These are phyloP conservation scores for Phialophora expanda DNA, from an alignment of 2,329 filamentous ascomycete genomes.

Conservation along the genomic window DNA sequence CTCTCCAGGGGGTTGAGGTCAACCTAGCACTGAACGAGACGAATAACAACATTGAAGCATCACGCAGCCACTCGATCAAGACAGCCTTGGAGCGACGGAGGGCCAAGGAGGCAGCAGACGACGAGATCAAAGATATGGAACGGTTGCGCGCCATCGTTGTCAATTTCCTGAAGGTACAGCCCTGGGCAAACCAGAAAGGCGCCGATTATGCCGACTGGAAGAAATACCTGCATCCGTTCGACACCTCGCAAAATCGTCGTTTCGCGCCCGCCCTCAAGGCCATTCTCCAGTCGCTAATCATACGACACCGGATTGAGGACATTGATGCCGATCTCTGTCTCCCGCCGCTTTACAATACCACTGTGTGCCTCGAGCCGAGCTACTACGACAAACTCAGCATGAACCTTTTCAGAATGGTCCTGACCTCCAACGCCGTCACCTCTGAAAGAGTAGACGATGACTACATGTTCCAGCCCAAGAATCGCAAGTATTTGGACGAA, in stretches of 20 bases:
- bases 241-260: constrained; percentile 59
- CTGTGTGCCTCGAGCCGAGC: constrained; percentile 77
- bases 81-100: constrained; percentile 34
- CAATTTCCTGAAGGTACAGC: constrained; percentile 75
- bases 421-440: constrained; percentile 85
- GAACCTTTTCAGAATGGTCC: constrained; percentile 82
- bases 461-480: constrained; percentile 84
- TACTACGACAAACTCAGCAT: constrained; percentile 82
- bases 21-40: constrained; percentile 55
- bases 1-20: constrained; percentile 76
- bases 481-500: constrained; percentile 68
- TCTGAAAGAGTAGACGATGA: constrained; percentile 83
- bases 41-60: constrained; percentile 24
- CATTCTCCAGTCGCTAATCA: constrained; percentile 77
- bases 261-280: constrained; percentile 60
- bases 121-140: constrained; percentile 68
- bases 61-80: constrained; percentile 28
- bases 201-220: constrained; percentile 72
- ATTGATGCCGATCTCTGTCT: constrained; percentile 68
- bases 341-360: constrained; percentile 72
- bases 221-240: constrained; percentile 70
- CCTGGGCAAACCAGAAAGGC: constrained; percentile 72
- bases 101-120: constrained; percentile 51
- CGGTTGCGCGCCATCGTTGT: constrained; percentile 69
- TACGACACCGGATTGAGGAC: constrained; percentile 78